phyloP scores from a whole-genome alignment of 176 grass and related monocot genomes.

The Musa itinerans region DNA sequence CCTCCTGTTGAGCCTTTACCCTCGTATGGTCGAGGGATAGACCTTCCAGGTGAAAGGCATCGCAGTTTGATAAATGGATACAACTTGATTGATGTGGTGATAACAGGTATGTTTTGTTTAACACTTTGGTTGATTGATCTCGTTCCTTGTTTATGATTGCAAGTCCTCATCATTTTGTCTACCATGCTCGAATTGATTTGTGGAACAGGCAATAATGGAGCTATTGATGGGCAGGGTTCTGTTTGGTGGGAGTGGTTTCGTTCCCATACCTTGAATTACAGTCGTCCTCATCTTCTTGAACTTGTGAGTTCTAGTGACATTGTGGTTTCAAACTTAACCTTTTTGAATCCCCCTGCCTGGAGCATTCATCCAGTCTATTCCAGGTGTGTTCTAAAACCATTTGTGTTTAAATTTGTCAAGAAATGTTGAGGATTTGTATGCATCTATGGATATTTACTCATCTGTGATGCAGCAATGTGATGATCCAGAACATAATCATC shows the following conservation, averaged over 20 bases:
- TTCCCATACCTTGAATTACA: constrained; percentile 59
- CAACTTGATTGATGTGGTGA: constrained; percentile 71
- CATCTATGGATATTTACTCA: background rate
- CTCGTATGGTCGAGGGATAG: constrained; percentile 80
- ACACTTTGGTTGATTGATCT: background rate
- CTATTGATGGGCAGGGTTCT: constrained; percentile 74
- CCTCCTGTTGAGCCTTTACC: constrained; percentile 82
- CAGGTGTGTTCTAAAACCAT: constrained; percentile 28
- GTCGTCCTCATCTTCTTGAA: constrained; percentile 85
- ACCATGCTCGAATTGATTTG: background rate
- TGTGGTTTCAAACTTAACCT: constrained; percentile 73
- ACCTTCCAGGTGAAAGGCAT: constrained; percentile 71
- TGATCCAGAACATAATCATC: constrained; percentile 61
- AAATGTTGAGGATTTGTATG: background rate
- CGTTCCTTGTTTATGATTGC: background rate
- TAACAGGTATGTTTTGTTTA: constrained; percentile 48
- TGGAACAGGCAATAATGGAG: constrained; percentile 57
- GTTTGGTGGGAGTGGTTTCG: constrained; percentile 84
- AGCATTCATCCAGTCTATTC: constrained; percentile 85
- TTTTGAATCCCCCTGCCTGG: constrained; percentile 86
- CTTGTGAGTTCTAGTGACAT: constrained; percentile 56
- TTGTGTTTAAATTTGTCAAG: background rate
- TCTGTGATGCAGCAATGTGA: constrained; percentile 47
- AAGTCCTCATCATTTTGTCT: background rate
- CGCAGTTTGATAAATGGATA: constrained; percentile 75